Evolutionary conservation across 2,329 filamentous ascomycete genomes (phyloP).

Genomic region (Sporothrix phasma): DNA sequence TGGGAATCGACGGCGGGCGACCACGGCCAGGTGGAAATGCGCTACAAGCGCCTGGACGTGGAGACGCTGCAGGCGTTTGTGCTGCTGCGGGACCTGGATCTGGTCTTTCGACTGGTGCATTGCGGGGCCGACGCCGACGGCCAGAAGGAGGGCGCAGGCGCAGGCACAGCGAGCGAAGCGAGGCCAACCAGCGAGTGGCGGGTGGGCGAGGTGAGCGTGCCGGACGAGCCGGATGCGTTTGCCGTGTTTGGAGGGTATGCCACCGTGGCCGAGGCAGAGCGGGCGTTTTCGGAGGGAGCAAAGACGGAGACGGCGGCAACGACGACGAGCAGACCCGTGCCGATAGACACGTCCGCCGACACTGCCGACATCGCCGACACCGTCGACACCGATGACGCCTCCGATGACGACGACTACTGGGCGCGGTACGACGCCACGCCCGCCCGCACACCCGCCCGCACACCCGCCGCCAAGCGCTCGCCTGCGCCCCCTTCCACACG

Average conservation of each 20-base stretch:
- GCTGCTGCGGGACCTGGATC: constrained; percentile 45
- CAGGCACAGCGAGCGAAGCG: constrained; percentile 21
- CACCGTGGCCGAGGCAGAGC: constrained; percentile 52
- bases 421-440: constrained; percentile 60
- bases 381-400: constrained; percentile 35
- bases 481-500: constrained; percentile 41
- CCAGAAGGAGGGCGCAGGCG: constrained; percentile 47
- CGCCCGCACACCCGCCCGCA: constrained; percentile 38
- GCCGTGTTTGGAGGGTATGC: constrained; percentile 39
- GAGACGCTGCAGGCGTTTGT: constrained; percentile 66
- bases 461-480: constrained; percentile 51
- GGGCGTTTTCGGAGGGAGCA: constrained; percentile 31
- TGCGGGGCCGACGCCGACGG: constrained; percentile 58
- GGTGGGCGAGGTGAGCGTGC: constrained; percentile 56
- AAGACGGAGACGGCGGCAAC: background rate
- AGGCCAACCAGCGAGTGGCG: constrained; percentile 54
- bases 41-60: constrained; percentile 59
- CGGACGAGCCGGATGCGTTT: constrained; percentile 49
- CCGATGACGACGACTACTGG: constrained; percentile 74
- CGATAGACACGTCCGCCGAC: no score
- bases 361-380: no score
- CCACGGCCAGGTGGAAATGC: constrained; percentile 51
- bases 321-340: no score
- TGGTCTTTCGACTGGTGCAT: constrained; percentile 60
- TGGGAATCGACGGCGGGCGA: constrained; percentile 34